Percentiles rank a stretch among this genome's conserved stretches.
Evolutionary conservation across 129 eudicot species (phyloP).

Genomic region (Artemisia annua): DNA sequence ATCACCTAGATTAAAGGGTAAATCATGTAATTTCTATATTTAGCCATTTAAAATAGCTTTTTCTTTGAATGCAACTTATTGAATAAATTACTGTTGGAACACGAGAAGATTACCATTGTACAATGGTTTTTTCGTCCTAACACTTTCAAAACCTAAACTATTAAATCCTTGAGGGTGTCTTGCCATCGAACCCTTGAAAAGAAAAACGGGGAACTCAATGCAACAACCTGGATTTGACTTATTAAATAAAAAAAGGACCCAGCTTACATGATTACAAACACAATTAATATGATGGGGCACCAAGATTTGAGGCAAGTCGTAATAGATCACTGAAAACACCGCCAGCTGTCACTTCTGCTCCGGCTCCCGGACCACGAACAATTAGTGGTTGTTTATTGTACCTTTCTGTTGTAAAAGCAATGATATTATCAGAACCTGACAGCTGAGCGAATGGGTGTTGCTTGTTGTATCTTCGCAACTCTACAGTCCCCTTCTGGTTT

Average conservation of each 20-base stretch:
- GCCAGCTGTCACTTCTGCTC: constrained; percentile 98
- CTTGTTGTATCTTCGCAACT: constrained; percentile 71
- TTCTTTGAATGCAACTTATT: too few species aligned
- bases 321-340: constrained; percentile 93
- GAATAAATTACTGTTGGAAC: background rate
- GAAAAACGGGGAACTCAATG: constrained; percentile 1
- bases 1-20: too few species aligned
- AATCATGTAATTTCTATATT: too few species aligned
- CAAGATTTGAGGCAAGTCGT: constrained; percentile 93
- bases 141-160: constrained; percentile 15
- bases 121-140: constrained; percentile 14
- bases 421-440: constrained; percentile 93
- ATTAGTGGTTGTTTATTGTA: constrained; percentile 88
- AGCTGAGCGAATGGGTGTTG: constrained; percentile 96
- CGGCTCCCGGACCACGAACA: constrained; percentile 99
- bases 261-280: constrained; percentile 7
- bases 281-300: constrained; percentile 76
- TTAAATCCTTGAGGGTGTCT: background rate
- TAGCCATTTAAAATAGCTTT: too few species aligned
- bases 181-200: background rate
- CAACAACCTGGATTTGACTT: constrained; percentile 13
- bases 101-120: background rate
- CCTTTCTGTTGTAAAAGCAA: constrained; percentile 87
- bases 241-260: constrained; percentile 11
- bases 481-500: constrained; percentile 71